Evolutionary conservation across 306 rosid species (phyloP), one percentile per base, ranked within the genome.

Genomic region (Hylodesmum podocarpum): DNA sequence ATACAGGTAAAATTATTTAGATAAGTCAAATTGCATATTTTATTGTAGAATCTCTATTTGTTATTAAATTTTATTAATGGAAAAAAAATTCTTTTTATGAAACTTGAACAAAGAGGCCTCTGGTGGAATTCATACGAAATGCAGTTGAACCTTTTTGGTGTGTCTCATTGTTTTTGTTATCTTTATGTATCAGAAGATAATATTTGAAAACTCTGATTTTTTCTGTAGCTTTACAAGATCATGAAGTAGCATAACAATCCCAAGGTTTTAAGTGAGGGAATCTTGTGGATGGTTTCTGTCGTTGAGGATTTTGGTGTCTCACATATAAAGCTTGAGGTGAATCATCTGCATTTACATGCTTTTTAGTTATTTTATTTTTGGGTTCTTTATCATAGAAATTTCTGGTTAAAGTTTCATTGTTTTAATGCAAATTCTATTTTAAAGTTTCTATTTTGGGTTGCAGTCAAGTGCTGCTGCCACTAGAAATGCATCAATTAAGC

Each of bases 201-300:
- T 40, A 19, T n/a, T 13, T 44, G 10, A 0, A 29, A 41, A 70
- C 37, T 13, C 9, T 16, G 34, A 13, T 49, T 72, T 36, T 54
- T 43, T 4, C 39, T 85, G 78, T 59, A 96, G 99, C 88, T 89
- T 34, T 96, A 89, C 85, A 96, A 93, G 89, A 96, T 96, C 66
- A 85, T 89, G 94, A 96, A 89, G 92, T 98, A 96, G 87, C 99
- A 96, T 74, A 96, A 96, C 90, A 96, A 96, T 83, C 99, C 99
- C 1, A 96, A 91, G 89, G 99, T 96, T 78, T 96, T 96, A 12
- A 96, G 99, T 25, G 99, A 96, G 86, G 99, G 99, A 55, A 76
- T 93, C 78, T 66, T 84, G 82, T 96, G 99, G 99, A 93, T 96
- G 97, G 94, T 93, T 81, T 89, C 98, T 43, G 99, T 96, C 6